phyloP scores from a whole-genome alignment of 768 basidiomycete genomes.

The Serpula lacrymans region DNA sequence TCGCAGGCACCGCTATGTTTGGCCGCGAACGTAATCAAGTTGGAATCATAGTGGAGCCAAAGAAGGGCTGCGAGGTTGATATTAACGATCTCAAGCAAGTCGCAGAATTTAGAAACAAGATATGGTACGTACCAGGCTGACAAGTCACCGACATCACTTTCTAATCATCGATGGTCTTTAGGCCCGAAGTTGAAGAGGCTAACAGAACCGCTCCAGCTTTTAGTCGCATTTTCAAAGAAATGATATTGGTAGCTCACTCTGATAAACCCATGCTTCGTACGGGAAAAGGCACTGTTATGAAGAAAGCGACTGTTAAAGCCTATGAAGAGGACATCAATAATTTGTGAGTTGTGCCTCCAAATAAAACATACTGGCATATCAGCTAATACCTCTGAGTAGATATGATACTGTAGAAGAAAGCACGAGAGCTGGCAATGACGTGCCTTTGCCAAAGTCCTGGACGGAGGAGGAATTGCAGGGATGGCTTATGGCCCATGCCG shows the following conservation, averaged over 20 bases:
- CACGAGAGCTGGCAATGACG: slow-evolving; percentile 14
- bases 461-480: slow-evolving; percentile 12
- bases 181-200: slow-evolving; percentile 39
- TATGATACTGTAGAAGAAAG: slow-evolving; percentile 26
- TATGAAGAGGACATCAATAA: slow-evolving; percentile 47
- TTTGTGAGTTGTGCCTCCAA: slow-evolving; percentile 27
- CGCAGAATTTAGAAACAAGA: slow-evolving; percentile 29
- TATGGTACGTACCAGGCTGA: slow-evolving; percentile 29
- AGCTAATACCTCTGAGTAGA: slow-evolving; percentile 12
- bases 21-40: slow-evolving; percentile 28
- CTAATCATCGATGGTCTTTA: slow-evolving; percentile 9
- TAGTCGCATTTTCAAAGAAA: slow-evolving; percentile 48
- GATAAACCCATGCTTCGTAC: slow-evolving; percentile 43
- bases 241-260: slow-evolving; percentile 43
- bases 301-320: slow-evolving; percentile 33
- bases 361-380: no score
- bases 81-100: slow-evolving; percentile 22
- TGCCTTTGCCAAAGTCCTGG: slow-evolving; percentile 25
- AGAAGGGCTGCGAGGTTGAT: slow-evolving; percentile 30
- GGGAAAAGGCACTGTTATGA: slow-evolving; percentile 44
- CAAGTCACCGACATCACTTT: not conserved
- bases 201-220: slow-evolving; percentile 38
- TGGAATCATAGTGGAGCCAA: slow-evolving; percentile 31
- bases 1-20: slow-evolving; percentile 38
- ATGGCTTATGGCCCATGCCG: slow-evolving; percentile 25